These are phyloP conservation scores for Ciborinia camelliae DNA, from an alignment of 2,329 filamentous ascomycete genomes.

Conservation along the genomic window DNA sequence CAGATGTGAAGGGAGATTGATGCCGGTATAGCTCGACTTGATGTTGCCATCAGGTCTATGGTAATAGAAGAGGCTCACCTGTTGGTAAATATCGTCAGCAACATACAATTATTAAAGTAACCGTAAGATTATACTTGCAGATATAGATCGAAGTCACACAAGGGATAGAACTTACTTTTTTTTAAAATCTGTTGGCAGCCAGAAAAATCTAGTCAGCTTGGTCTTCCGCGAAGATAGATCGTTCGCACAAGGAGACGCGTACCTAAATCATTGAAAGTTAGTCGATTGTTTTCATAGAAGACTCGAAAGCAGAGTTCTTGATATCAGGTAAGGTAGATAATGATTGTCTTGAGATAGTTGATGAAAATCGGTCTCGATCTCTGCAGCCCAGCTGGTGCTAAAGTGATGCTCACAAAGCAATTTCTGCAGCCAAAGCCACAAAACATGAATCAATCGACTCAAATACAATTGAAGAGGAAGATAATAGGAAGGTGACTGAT, in stretches of 20 bases:
- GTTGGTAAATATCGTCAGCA: neutral
- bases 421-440: neutral
- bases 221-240: neutral
- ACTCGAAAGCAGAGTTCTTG: neutral
- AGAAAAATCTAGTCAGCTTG: neutral
- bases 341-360: neutral
- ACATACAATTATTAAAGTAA: neutral
- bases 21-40: neutral
- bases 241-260: neutral
- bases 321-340: neutral
- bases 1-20: neutral
- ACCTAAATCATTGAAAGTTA: neutral
- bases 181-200: neutral
- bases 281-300: no score
- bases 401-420: no score
- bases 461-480: no score
- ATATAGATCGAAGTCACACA: neutral
- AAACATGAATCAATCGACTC: neutral
- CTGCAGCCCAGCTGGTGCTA: neutral
- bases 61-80: conserved; percentile 2
- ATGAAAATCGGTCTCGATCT: neutral
- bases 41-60: neutral
- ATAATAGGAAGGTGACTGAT: neutral
- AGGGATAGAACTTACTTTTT: neutral
- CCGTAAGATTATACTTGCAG: neutral